Evolutionary conservation across 169 alveolate genomes (phyloP), one percentile per base, ranked within the genome.

Genomic region (Theileria parva): DNA sequence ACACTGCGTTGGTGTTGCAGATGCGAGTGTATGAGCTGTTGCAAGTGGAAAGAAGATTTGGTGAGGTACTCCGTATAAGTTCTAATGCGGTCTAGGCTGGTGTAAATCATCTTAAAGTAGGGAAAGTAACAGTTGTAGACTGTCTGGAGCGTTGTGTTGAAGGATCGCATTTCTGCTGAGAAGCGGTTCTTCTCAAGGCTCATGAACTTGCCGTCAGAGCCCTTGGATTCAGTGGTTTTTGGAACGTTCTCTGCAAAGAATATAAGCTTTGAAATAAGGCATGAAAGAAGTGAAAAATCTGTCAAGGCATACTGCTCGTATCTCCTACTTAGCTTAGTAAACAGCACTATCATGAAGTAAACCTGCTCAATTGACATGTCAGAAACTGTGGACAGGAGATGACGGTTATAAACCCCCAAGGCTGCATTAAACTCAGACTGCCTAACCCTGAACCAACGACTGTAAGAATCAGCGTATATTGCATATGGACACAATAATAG

Each of bases 371-470:
- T 30, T 27, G 87, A 27, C 87, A 80, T 80, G 53, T 53, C 44
- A 12, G 74, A 37, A 23, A 80, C 44, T 25, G 25, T 17, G 0
- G 37, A 48, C 48, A 80, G 19, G 60, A 80, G 55, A 17, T 23
- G 59, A 7, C 81, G 44, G 30, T 80, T 76, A 64, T 77, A 80
- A 13, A 66, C 69, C 60, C 50, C 65, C 25, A 71, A 30, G 34
- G 75, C 44, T 34, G 37, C 60, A 23, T 48, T 80, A 27, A 80
- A 44, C 6, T 80, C 77, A 5, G 25, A 50, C 5, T 55, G 51
- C 67, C 74, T 71, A n/a, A 61, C 87, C 32, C 53, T 60, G 87
- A 72, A 80, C 87, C 87, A 80, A 23, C 37, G 34, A 5, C 80
- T 15, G 21, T 80, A 80, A 2, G 69, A 50, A 13, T 21, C 70